Conservation (phyloP, 2,329 filamentous ascomycete genomes). For the Epichloe typhina region DNA sequence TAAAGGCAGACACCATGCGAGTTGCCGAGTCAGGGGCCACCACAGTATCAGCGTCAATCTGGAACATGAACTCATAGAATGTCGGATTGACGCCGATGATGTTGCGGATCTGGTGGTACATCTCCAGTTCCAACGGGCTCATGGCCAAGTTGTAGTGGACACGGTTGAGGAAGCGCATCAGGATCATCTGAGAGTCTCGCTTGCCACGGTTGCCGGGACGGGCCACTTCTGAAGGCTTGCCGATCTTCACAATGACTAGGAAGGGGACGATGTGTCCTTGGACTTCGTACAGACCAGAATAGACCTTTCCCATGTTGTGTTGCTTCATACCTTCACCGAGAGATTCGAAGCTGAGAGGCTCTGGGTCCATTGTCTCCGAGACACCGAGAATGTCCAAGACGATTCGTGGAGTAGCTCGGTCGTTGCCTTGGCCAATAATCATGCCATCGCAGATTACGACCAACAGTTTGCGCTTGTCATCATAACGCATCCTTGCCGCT, state of each 20-base stretch:
- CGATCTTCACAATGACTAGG: conserved; percentile 91
- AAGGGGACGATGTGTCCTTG: conserved; percentile 97
- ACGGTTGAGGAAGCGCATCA: conserved; percentile 98
- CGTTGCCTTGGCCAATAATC: conserved; percentile 98
- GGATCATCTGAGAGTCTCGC: conserved; percentile 95
- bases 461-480: conserved; percentile 94
- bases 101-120: conserved; percentile 97
- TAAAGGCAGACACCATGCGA: conserved; percentile 81
- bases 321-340: conserved; percentile 92
- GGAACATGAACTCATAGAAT: conserved; percentile 93
- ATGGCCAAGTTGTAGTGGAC: conserved; percentile 96
- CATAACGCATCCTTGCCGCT: conserved; percentile 86
- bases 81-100: conserved; percentile 97
- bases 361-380: conserved; percentile 82
- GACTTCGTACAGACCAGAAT: conserved; percentile 94
- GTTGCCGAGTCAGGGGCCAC: conserved; percentile 82
- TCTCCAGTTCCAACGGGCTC: conserved; percentile 92
- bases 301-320: conserved; percentile 99
- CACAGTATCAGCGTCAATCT: conserved; percentile 95
- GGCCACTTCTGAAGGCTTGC: conserved; percentile 91
- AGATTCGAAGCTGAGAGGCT: conserved; percentile 92
- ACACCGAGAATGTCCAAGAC: conserved; percentile 95
- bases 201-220: conserved; percentile 96
- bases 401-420: conserved; percentile 86
- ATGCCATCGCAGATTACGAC: conserved; percentile 93